A percentile compares a stretch with the other conserved stretches of the same genome.
Conservation (phyloP, 176 grass and related monocot species). For the Triticum urartu region DNA sequence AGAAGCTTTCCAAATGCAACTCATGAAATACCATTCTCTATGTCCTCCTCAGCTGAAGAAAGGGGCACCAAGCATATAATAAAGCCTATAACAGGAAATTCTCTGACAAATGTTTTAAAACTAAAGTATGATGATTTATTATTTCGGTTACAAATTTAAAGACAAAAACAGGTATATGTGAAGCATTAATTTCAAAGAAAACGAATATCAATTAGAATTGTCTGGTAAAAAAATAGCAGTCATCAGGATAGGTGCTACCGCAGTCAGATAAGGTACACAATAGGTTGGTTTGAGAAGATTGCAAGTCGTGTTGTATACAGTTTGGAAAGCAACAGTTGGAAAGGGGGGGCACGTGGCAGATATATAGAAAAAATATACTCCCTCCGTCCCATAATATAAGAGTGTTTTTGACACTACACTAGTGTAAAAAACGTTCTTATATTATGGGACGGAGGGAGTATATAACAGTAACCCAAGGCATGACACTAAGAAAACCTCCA, state of each 20-base stretch:
- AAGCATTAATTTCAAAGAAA: not conserved
- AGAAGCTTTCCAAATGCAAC: conserved; percentile 10
- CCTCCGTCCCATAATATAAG: too few species aligned
- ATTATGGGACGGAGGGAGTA: too few species aligned
- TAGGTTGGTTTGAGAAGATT: not conserved
- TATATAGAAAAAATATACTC: too few species aligned
- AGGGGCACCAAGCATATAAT: not conserved
- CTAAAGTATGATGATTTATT: not conserved
- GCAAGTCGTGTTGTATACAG: not conserved
- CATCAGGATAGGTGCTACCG: not conserved
- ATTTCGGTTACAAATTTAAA: conserved; percentile 15
- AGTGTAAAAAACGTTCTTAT: too few species aligned
- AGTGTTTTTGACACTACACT: too few species aligned
- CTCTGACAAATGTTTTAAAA: not conserved
- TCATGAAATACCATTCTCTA: not conserved
- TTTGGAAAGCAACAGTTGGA: not conserved
- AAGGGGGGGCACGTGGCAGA: too few species aligned
- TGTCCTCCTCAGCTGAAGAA: not conserved
- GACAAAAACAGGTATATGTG: not conserved
- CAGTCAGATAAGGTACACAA: not conserved
- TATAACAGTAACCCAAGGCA: too few species aligned
- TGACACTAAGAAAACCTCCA: too few species aligned
- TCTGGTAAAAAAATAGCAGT: not conserved
- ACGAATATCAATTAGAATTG: not conserved
- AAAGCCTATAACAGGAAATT: not conserved